phyloP scores from a whole-genome alignment of 495 filamentous ascomycete species.

The Penicillium egyptiacum region DNA sequence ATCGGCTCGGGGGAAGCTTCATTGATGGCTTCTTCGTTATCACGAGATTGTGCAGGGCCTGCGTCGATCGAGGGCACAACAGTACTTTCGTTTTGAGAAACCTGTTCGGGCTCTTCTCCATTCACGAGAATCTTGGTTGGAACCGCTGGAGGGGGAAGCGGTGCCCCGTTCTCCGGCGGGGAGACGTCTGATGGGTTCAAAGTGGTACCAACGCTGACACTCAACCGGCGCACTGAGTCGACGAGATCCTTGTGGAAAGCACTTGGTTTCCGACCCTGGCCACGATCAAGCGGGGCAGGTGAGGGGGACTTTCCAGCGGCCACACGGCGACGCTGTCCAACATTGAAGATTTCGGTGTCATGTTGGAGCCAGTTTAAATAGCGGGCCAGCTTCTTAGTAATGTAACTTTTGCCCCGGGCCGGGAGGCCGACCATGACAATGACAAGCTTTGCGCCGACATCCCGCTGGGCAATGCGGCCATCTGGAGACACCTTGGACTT shows the following conservation, averaged over 20 bases:
- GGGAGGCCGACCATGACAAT: conserved; percentile 98
- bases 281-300: conserved; percentile 27
- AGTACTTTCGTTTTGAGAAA: conserved; percentile 29
- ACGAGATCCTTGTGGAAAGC: conserved; percentile 43
- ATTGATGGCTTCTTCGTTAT: conserved; percentile 26
- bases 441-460: conserved; percentile 92
- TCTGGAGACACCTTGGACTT: conserved; percentile 92
- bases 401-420: conserved; percentile 93
- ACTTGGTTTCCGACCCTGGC: conserved; percentile 25
- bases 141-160: conserved; percentile 41
- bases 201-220: conserved; percentile 39
- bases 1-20: conserved; percentile 55
- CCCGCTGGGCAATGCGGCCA: conserved; percentile 84
- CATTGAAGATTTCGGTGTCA: conserved; percentile 93
- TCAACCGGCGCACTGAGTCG: conserved; percentile 46
- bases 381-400: conserved; percentile 94
- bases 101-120: conserved; percentile 38
- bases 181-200: conserved; percentile 25
- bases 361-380: conserved; percentile 98
- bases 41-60: conserved; percentile 12
- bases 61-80: conserved; percentile 34
- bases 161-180: conserved; percentile 27
- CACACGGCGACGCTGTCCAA: conserved; percentile 83
- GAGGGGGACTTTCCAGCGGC: conserved; percentile 61
- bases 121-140: conserved; percentile 53